A percentile compares a stretch with the other conserved stretches of the same genome.
Evolutionary conservation across 23 red algal genomes (phyloP).

Genomic region (Gracilaria domingensis): DNA sequence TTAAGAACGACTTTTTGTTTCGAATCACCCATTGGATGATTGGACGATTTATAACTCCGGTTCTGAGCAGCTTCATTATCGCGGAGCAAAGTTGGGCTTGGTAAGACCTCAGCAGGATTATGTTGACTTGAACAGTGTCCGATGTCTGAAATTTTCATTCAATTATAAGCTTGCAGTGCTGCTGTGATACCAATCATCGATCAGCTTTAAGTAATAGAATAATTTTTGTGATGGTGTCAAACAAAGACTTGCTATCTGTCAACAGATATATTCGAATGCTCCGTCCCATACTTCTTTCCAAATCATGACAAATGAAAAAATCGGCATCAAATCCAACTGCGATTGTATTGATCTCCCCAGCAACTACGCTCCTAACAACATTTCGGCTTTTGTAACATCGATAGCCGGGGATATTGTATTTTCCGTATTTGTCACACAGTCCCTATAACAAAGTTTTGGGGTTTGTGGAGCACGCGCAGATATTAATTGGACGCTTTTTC

Average conservation of each 20-base stretch:
- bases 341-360: constrained; percentile 49
- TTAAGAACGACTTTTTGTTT: no score
- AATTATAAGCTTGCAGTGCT: constrained; percentile 16
- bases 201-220: constrained; percentile 25
- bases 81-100: no score
- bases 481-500: no score
- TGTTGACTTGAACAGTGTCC: not conserved
- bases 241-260: constrained; percentile 39
- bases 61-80: no score
- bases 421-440: constrained; percentile 36
- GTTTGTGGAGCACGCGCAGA: no score
- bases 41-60: no score
- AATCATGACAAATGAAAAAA: constrained; percentile 22
- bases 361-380: constrained; percentile 37
- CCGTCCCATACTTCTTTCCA: not conserved
- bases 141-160: constrained; percentile 38
- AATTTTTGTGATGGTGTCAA: constrained; percentile 33
- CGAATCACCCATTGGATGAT: no score
- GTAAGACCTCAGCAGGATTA: constrained; percentile 35
- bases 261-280: not conserved
- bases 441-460: no score
- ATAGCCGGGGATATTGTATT: constrained; percentile 20
- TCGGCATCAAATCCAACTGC: constrained; percentile 56
- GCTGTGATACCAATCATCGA: constrained; percentile 22
- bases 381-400: constrained; percentile 21